Evolutionary conservation across 2,329 filamentous ascomycete species (phyloP), one percentile per base, ranked within the genome.

Genomic region (Diaporthe destruens): DNA sequence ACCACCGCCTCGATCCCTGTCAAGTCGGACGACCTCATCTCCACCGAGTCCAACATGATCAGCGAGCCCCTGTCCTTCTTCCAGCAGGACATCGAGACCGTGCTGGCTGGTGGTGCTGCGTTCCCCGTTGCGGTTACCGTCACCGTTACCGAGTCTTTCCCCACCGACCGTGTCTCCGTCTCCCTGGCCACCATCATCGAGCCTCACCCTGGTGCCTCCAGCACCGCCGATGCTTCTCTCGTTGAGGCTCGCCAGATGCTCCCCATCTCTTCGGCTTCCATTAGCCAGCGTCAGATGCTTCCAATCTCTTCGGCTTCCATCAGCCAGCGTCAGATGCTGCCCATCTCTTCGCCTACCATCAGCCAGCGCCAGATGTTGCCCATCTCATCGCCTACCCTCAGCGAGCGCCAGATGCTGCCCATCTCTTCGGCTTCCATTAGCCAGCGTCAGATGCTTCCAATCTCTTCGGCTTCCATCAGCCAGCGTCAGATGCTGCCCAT

Each of bases 221-320:
- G 4, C 14, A 18, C 42, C n/a, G n/a, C n/a, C n/a, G n/a, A n/a
- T n/a, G n/a, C n/a, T n/a, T n/a, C n/a, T n/a, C n/a, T n/a, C n/a
- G n/a, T n/a, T n/a, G n/a, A 57, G 11, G 55, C 20, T 7, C 55
- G 57, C 18, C 57, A 63, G 57, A 18, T 47, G 6, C 57, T 63
- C 8, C 57, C 42, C 0, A 51, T 51, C 7, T 12, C 42, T 6
- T 11, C 25, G 2, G 6, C 11, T 47, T 20, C 20, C 14, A 8
- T 54, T 1, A 11, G 6, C 6, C 2, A 6, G 6, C 51, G 51
- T 0, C 49, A 53, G 49, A 51, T 23, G 51, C 23, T 53, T 4
- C 51, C 44, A 0, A n/a, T 47, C 6, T 1, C 44, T 2, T 3
- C 1, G 18, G 42, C 16, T n/a, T n/a, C n/a, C n/a, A n/a, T n/a